Percentiles rank a stretch among this genome's conserved stretches.
Evolutionary conservation across 805 yeast species (phyloP).

Genomic region (Blastobotrys mokoenaii): DNA sequence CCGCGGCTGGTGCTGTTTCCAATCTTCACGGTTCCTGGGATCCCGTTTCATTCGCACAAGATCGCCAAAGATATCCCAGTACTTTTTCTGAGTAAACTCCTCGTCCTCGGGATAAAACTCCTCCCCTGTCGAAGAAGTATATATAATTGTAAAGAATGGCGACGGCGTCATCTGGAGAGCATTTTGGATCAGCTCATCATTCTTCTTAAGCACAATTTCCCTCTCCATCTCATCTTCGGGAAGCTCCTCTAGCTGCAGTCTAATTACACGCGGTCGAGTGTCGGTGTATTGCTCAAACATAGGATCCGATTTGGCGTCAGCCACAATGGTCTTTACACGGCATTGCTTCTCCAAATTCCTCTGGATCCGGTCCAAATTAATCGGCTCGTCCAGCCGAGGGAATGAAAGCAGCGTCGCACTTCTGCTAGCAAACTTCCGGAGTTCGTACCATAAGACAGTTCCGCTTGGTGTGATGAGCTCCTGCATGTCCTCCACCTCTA

Average conservation of each 20-base stretch:
- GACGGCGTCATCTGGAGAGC: conserved; percentile 65
- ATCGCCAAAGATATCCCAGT: conserved; percentile 19
- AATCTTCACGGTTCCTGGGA: conserved; percentile 20
- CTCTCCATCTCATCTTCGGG: conserved; percentile 30
- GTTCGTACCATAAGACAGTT: conserved; percentile 12
- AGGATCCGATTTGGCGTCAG: conserved; percentile 26
- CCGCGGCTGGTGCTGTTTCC: conserved; percentile 17
- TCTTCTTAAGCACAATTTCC: conserved; percentile 28
- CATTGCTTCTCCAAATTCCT: conserved; percentile 39
- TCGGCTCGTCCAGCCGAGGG: conserved; percentile 18
- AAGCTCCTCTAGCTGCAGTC: conserved; percentile 43
- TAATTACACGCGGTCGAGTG: conserved; percentile 47
- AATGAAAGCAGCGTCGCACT: conserved; percentile 19
- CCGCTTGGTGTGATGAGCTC: conserved; percentile 5
- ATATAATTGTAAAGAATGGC: conserved; percentile 56
- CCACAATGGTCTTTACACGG: conserved; percentile 35
- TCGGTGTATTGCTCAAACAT: conserved; percentile 43
- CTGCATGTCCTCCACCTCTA: conserved; percentile 40
- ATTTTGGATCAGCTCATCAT: conserved; percentile 43
- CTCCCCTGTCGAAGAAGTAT: conserved; percentile 36
- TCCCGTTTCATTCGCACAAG: conserved; percentile 20
- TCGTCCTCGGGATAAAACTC: conserved; percentile 13
- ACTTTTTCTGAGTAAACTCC: conserved; percentile 3
- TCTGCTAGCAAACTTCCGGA: conserved; percentile 14
- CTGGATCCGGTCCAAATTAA: conserved; percentile 38